phyloP scores from a whole-genome alignment of 108 stramenopile genomes.

The Thalassiosira profunda region DNA sequence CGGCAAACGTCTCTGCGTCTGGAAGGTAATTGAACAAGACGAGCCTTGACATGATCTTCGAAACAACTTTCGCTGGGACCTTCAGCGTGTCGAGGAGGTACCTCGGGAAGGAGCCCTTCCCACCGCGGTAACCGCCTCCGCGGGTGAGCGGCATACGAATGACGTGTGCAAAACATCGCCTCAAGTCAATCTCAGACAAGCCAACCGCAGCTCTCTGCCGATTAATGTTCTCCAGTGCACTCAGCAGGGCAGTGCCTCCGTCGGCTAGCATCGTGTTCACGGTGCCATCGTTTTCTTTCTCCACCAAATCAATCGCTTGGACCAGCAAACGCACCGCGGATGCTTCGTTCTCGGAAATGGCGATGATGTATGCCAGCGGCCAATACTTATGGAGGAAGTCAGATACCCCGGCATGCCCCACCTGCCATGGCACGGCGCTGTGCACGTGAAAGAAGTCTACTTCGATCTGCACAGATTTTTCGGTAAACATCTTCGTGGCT shows the following conservation, averaged over 20 bases:
- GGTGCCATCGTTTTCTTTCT: not conserved
- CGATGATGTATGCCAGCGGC: no score
- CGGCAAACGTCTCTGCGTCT: not conserved
- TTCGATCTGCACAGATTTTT: no score
- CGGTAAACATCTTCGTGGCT: no score
- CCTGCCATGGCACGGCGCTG: no score
- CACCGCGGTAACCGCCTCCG: not conserved
- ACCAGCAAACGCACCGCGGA: no score
- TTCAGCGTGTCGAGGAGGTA: not conserved
- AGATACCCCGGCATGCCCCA: no score
- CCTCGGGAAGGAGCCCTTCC: not conserved
- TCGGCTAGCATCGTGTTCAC: not conserved
- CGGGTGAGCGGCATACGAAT: not conserved
- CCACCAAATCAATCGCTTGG: no score
- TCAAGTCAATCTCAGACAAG: not conserved
- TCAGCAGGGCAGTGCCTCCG: not conserved
- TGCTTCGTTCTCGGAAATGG: no score
- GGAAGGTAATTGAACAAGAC: not conserved
- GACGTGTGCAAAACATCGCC: not conserved
- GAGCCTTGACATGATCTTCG: not conserved
- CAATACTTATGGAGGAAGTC: no score
- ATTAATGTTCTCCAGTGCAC: not conserved
- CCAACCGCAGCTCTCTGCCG: not conserved
- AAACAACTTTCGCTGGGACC: not conserved
- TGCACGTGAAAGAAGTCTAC: no score